Base-by-base conservation (phyloP, 106 monocot species). In the Acanthochlamys bracteata region DNA sequence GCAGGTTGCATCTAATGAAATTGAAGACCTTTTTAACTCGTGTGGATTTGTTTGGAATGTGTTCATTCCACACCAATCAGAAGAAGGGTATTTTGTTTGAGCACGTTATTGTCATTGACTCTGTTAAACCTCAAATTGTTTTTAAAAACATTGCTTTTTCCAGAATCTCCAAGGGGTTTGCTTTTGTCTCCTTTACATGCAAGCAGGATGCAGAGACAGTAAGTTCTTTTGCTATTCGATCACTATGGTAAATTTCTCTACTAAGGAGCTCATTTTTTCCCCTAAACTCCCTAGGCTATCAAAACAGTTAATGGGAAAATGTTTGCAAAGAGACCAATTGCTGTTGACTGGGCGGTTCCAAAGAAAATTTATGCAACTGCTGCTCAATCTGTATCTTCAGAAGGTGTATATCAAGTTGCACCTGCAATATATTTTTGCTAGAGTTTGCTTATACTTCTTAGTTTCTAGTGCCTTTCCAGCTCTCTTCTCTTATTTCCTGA, bases 331-430 rank as follows among this genome's bases (percentile, higher is more conserved):
- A 85, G 98, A 79, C 65, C 83, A 55, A 55, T 98, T 52, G 92
- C 92, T 71, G 88, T 98, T 79, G 98, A 98, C 75, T 98, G 98
- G 98, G 88, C 98, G 62, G 70, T 92, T 46, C 68, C 88, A 57
- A 98, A 98, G 70, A 98, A 82, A 66, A 72, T 81, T 68, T 98
- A 83, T 79, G 72, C 78, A 61, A 67, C 47, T 74, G 84, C 83
- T 58, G 58, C 70, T 57, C 71, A 74, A 70, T 53, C 74, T 22
- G 46, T 71, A 23, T 55, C 77, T 61, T 41, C 70, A 41, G 51
- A 76, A 66, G 96, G 88, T 90, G 74, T n/a, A n/a, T n/a, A n/a
- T n/a, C n/a, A n/a, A n/a, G n/a, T n/a, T n/a, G n/a, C n/a, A n/a
- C n/a, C n/a, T n/a, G n/a, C n/a, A n/a, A n/a, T n/a, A n/a, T n/a